These are phyloP conservation scores for Torulaspora pretoriensis DNA, from an alignment of 1,139 yeast genomes.

Conservation along the genomic window DNA sequence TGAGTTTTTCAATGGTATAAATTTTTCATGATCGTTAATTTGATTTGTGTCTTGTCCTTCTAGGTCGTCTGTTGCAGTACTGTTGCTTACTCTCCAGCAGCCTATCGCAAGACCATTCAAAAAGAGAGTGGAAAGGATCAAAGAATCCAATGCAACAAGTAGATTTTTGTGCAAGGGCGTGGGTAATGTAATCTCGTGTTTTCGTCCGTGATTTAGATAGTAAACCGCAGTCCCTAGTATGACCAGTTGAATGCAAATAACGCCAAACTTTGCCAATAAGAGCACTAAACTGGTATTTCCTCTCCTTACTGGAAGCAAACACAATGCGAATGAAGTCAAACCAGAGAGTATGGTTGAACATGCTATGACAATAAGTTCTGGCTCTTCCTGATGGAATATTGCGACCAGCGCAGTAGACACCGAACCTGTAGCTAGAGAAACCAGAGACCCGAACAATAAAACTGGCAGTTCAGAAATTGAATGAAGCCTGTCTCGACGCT, in stretches of 20 bases:
- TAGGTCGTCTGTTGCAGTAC: slow-evolving; percentile 2
- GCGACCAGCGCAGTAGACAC: slow-evolving; percentile 22
- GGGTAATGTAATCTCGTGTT: not conserved
- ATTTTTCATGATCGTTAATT: slow-evolving; percentile 16
- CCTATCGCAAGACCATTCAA: slow-evolving; percentile 25
- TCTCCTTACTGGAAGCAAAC: slow-evolving; percentile 1
- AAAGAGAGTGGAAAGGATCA: slow-evolving; percentile 21
- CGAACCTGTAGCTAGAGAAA: slow-evolving; percentile 26
- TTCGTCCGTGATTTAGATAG: slow-evolving; percentile 19
- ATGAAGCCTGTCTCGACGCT: slow-evolving; percentile 1
- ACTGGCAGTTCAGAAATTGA: slow-evolving; percentile 4
- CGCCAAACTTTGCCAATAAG: not conserved
- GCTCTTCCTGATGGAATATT: slow-evolving; percentile 18
- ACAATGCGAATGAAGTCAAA: slow-evolving; percentile 4
- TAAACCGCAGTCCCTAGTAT: slow-evolving; percentile 25
- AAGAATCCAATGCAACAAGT: slow-evolving; percentile 20
- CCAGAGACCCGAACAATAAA: slow-evolving; percentile 13
- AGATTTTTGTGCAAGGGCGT: slow-evolving; percentile 14
- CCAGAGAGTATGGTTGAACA: slow-evolving; percentile 19
- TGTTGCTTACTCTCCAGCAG: not conserved
- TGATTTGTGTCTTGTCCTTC: not conserved
- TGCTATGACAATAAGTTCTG: slow-evolving; percentile 26
- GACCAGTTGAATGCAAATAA: slow-evolving; percentile 18
- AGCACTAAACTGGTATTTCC: slow-evolving; percentile 1
- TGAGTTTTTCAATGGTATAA: slow-evolving; percentile 31